Conservation (phyloP, 2,329 filamentous ascomycete genomes). For the Xylaria sp. region DNA sequence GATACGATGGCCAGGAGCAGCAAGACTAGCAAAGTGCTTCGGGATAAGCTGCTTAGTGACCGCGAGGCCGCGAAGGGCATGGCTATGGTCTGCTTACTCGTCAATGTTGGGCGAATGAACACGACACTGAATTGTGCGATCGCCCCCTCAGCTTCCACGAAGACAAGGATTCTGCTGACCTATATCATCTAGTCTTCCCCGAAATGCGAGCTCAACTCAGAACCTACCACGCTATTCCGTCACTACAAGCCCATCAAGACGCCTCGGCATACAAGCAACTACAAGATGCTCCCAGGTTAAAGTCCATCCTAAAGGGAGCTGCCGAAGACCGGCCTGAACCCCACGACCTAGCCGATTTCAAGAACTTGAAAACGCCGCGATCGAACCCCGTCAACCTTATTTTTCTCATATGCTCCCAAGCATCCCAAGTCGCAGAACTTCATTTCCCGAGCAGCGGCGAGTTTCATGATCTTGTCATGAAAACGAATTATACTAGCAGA, state of each 20-base stretch:
- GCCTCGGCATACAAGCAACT: slow-evolving; percentile 96
- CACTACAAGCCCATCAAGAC: slow-evolving; percentile 91
- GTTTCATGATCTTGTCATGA: slow-evolving; percentile 97
- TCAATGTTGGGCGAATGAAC: slow-evolving; percentile 98
- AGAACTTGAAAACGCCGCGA: slow-evolving; percentile 66
- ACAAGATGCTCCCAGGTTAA: slow-evolving; percentile 92
- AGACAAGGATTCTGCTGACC: slow-evolving; percentile 9
- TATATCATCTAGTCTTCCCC: slow-evolving; percentile 72
- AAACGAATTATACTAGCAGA: slow-evolving; percentile 77
- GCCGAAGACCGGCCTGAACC: slow-evolving; percentile 90
- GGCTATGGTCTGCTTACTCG: slow-evolving; percentile 98
- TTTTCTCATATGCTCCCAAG: slow-evolving; percentile 89
- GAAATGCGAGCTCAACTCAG: slow-evolving; percentile 98
- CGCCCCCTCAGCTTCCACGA: slow-evolving; percentile 1
- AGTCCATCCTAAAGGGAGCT: slow-evolving; percentile 96
- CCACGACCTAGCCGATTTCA: slow-evolving; percentile 81
- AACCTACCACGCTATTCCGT: slow-evolving; percentile 98
- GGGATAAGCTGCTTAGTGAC: slow-evolving; percentile 94
- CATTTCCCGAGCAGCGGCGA: slow-evolving; percentile 87
- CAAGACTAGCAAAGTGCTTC: slow-evolving; percentile 98
- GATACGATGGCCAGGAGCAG: slow-evolving; percentile 98
- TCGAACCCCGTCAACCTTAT: slow-evolving; percentile 98
- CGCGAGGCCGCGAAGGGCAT: slow-evolving; percentile 92
- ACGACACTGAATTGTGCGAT: slow-evolving; percentile 92
- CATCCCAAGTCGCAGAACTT: slow-evolving; percentile 87